Percentiles rank a stretch among this genome's conserved stretches.
phyloP scores from a whole-genome alignment of 225 moss, liverwort and hornwort genomes.

The Climacium dendroides region DNA sequence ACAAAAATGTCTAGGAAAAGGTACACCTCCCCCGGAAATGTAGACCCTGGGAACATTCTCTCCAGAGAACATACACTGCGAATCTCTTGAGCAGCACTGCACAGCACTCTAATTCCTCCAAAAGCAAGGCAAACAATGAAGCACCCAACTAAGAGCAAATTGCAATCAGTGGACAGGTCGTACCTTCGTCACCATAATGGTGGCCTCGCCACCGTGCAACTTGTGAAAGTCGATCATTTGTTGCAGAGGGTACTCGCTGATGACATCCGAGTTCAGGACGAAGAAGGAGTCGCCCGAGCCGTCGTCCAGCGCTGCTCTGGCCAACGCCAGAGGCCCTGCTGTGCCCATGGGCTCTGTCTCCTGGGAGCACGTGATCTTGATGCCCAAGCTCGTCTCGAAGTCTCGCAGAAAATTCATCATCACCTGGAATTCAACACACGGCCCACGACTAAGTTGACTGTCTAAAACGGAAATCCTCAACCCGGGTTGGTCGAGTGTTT shows the following conservation, averaged over 20 bases:
- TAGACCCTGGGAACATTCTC: not conserved
- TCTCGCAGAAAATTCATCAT: slow-evolving; percentile 91
- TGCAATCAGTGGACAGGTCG: not conserved
- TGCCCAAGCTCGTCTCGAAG: slow-evolving; percentile 69
- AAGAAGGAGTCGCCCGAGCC: slow-evolving; percentile 89
- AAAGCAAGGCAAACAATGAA: not conserved
- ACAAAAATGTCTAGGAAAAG: not conserved
- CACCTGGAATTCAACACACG: slow-evolving; percentile 35
- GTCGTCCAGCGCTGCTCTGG: slow-evolving; percentile 71
- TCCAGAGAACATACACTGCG: not conserved
- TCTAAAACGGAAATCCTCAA: not conserved
- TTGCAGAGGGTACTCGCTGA: slow-evolving; percentile 75
- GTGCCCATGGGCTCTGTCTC: slow-evolving; percentile 97
- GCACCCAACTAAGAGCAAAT: not conserved
- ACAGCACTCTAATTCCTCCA: not conserved
- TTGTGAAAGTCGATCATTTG: slow-evolving; percentile 91
- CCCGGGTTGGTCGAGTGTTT: not conserved
- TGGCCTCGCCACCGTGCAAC: slow-evolving; percentile 66
- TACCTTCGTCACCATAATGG: slow-evolving; percentile 97
- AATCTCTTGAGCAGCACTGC: not conserved
- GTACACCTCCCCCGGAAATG: not conserved
- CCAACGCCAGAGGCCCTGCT: slow-evolving; percentile 84
- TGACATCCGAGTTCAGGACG: slow-evolving; percentile 89
- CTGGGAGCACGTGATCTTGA: slow-evolving; percentile 91
- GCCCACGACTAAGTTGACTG: not conserved